Conservation (phyloP, 495 filamentous ascomycete genomes). For the Hypomontagnella monticulosa region DNA sequence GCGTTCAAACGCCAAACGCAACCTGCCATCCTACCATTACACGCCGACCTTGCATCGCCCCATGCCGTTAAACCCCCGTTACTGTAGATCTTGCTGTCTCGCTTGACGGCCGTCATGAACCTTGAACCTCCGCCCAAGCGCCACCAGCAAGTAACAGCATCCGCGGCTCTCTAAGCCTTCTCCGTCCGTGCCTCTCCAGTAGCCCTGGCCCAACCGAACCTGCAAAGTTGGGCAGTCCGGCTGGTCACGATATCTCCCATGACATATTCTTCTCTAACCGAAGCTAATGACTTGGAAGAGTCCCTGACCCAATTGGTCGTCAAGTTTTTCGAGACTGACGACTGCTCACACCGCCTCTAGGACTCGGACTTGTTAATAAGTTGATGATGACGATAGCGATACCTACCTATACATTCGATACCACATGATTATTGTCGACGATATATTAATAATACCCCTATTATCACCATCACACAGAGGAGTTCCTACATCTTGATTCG, state of each 20-base stretch:
- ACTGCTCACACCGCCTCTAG: slow-evolving; percentile 38
- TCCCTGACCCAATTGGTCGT: slow-evolving; percentile 19
- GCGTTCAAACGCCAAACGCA: slow-evolving; percentile 24
- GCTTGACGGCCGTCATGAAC: slow-evolving; percentile 34
- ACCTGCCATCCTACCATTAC: slow-evolving; percentile 44
- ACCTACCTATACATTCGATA: slow-evolving; percentile 11
- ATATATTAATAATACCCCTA: slow-evolving; percentile 26
- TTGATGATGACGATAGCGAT: slow-evolving; percentile 37
- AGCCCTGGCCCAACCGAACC: slow-evolving; percentile 10
- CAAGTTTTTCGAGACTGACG: slow-evolving; percentile 13
- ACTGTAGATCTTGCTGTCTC: slow-evolving; percentile 37
- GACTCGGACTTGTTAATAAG: slow-evolving; percentile 10
- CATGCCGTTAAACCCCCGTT: slow-evolving; percentile 27
- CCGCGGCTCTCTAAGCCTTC: slow-evolving; percentile 16
- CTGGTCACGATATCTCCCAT: slow-evolving; percentile 22
- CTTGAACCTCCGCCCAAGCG: slow-evolving; percentile 36
- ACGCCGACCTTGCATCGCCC: slow-evolving; percentile 42
- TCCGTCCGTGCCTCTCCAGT: background rate
- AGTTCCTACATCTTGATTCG: no score
- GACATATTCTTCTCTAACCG: slow-evolving; percentile 19
- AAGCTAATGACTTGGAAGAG: slow-evolving; percentile 15
- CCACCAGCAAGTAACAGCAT: background rate
- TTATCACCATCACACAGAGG: background rate
- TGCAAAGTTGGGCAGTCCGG: slow-evolving; percentile 9
- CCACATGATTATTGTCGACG: slow-evolving; percentile 27